Evolutionary conservation across 306 rosid genomes (phyloP).

Genomic region (Fragaria iinumae): DNA sequence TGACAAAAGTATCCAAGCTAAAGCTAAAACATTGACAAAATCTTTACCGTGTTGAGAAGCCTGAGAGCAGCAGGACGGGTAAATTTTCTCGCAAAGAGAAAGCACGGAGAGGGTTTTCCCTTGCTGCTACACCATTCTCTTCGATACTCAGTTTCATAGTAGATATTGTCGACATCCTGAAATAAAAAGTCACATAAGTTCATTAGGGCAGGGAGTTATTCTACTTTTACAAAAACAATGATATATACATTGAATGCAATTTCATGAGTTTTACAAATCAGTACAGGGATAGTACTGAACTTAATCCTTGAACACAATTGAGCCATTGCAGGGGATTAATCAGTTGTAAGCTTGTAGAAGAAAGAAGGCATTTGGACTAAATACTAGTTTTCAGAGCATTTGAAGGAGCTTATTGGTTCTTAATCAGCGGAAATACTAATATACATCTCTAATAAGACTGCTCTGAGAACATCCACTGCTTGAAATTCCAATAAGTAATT

Average conservation of each 20-base stretch:
- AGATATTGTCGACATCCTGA: constrained; percentile 86
- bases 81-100: constrained; percentile 92
- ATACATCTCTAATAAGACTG: not conserved
- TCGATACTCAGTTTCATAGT: constrained; percentile 90
- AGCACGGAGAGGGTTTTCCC: constrained; percentile 85
- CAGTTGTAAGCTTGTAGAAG: not conserved
- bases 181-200: constrained; percentile 16
- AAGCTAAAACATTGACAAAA: not conserved
- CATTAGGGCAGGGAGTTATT: not conserved
- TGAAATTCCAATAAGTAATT: not conserved
- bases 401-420: not conserved
- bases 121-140: constrained; percentile 95
- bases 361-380: not conserved
- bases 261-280: not conserved
- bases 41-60: constrained; percentile 72
- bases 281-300: not conserved
- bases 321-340: not conserved
- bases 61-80: constrained; percentile 90
- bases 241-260: constrained; percentile 6
- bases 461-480: not conserved
- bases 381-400: not conserved
- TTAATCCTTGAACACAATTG: not conserved
- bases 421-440: not conserved
- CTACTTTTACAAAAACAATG: constrained; percentile 2
- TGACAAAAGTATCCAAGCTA: not conserved